Evolutionary conservation across 495 filamentous ascomycete species (phyloP).

Genomic region (Penicillium angulare): DNA sequence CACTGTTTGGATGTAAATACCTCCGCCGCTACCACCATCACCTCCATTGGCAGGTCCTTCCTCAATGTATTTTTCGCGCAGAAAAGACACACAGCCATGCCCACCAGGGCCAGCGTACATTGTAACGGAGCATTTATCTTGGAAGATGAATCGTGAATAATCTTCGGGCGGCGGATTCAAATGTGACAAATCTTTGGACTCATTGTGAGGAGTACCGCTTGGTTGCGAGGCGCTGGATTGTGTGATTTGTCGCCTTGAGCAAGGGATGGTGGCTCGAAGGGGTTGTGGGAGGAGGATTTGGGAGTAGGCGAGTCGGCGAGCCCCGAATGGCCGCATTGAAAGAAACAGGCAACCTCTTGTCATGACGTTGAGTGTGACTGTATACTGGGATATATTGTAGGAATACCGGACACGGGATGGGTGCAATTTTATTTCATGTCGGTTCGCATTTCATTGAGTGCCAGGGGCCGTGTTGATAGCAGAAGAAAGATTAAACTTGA

Average conservation of each 20-base stretch:
- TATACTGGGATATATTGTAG: background rate
- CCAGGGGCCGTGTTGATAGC: background rate
- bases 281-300: conserved; percentile 28
- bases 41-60: conserved; percentile 96
- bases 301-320: conserved; percentile 2
- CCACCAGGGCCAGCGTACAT: conserved; percentile 78
- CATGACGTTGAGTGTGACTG: conserved; percentile 9
- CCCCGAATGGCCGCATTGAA: conserved; percentile 10
- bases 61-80: conserved; percentile 82
- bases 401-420: background rate
- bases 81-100: conserved; percentile 88
- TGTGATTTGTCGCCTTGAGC: conserved; percentile 36
- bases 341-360: conserved; percentile 24
- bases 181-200: conserved; percentile 49
- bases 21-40: conserved; percentile 88
- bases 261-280: conserved; percentile 27
- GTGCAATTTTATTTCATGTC: background rate
- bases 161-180: conserved; percentile 78
- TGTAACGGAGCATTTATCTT: conserved; percentile 77
- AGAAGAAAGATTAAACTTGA: background rate
- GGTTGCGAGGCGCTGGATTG: conserved; percentile 15
- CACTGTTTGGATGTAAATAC: conserved; percentile 91
- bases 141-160: conserved; percentile 77
- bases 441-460: background rate
- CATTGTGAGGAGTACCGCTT: conserved; percentile 9